A percentile compares a stretch with the other conserved stretches of the same genome.
Evolutionary conservation across 192 early-diverging fungal species (phyloP).

Genomic region (Dissophora globulifera): DNA sequence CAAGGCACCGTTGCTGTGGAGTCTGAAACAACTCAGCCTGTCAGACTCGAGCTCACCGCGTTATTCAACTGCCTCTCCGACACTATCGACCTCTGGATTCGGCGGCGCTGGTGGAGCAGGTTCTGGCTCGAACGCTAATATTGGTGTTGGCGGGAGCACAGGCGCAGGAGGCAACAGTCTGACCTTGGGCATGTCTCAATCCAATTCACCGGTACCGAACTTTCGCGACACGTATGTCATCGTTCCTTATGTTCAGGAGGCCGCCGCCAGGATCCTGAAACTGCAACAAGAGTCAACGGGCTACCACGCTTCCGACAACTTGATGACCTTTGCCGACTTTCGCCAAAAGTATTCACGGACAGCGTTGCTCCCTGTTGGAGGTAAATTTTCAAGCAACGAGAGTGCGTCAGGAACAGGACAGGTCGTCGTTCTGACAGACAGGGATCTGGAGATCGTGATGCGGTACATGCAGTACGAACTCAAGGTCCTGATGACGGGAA

Average conservation of each 20-base stretch:
- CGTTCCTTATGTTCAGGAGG: slow-evolving; percentile 36
- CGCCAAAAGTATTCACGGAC: slow-evolving; percentile 46
- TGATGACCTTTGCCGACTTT: slow-evolving; percentile 54
- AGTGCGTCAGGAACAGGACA: background rate
- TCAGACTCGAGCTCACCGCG: slow-evolving; percentile 26
- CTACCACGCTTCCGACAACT: slow-evolving; percentile 25
- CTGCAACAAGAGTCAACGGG: slow-evolving; percentile 43
- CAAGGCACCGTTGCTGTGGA: slow-evolving; percentile 39
- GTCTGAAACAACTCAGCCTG: slow-evolving; percentile 37
- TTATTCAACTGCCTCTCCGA: slow-evolving; percentile 16
- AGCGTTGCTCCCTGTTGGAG: slow-evolving; percentile 28
- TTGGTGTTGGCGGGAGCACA: slow-evolving; percentile 11
- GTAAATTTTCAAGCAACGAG: slow-evolving; percentile 7
- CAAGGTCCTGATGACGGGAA: slow-evolving; percentile 31
- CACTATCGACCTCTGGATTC: slow-evolving; percentile 16
- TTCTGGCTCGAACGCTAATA: slow-evolving; percentile 6
- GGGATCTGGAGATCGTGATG: slow-evolving; percentile 45
- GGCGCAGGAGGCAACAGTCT: slow-evolving; percentile 11
- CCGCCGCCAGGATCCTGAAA: slow-evolving; percentile 31
- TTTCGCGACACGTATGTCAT: slow-evolving; percentile 35
- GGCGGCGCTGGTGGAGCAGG: slow-evolving; percentile 1
- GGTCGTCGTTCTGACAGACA: slow-evolving; percentile 31
- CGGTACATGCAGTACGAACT: slow-evolving; percentile 45
- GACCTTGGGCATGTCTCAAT: slow-evolving; percentile 9
- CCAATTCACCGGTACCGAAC: background rate